Conservation (phyloP, 2,329 filamentous ascomycete species). For the Ophiostoma fasciatum region DNA sequence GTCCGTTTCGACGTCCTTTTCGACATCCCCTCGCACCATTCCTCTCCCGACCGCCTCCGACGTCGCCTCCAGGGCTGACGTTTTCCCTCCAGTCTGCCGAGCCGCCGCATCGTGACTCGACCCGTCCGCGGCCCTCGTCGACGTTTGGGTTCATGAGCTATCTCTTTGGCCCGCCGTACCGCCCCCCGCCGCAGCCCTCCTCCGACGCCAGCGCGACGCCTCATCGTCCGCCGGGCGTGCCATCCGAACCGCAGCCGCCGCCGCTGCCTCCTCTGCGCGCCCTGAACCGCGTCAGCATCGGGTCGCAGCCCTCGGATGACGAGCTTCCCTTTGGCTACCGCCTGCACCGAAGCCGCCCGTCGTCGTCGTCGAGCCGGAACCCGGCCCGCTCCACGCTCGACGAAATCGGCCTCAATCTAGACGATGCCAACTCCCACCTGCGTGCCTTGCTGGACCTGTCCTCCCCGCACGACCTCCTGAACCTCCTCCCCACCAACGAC, state of each 20-base stretch:
- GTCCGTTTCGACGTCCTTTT: not conserved
- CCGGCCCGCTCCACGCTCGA: slow-evolving; percentile 5
- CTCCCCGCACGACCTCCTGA: slow-evolving; percentile 6
- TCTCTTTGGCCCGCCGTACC: not conserved
- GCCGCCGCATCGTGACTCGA: not conserved
- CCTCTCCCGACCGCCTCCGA: no score
- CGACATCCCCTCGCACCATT: no score
- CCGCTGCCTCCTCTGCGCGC: slow-evolving; percentile 21
- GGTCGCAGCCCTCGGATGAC: not conserved
- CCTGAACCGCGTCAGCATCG: not conserved
- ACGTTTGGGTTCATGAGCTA: not conserved
- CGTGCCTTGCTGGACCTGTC: slow-evolving; percentile 26
- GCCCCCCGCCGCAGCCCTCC: not conserved
- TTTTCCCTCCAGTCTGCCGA: slow-evolving; percentile 5
- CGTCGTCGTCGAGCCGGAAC: not conserved
- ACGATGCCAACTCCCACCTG: slow-evolving; percentile 29
- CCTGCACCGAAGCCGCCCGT: not conserved
- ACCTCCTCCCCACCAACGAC: not conserved
- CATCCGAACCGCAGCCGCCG: slow-evolving; percentile 13
- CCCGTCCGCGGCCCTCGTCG: slow-evolving; percentile 1
- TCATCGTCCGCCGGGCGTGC: not conserved
- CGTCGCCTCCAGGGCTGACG: not conserved
- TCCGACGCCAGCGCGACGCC: not conserved
- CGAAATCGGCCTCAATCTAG: slow-evolving; percentile 17
- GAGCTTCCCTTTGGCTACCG: slow-evolving; percentile 2